These are phyloP conservation scores for Dactylellina parvicollis DNA, from an alignment of 2,329 filamentous ascomycete species.

Conservation along the genomic window DNA sequence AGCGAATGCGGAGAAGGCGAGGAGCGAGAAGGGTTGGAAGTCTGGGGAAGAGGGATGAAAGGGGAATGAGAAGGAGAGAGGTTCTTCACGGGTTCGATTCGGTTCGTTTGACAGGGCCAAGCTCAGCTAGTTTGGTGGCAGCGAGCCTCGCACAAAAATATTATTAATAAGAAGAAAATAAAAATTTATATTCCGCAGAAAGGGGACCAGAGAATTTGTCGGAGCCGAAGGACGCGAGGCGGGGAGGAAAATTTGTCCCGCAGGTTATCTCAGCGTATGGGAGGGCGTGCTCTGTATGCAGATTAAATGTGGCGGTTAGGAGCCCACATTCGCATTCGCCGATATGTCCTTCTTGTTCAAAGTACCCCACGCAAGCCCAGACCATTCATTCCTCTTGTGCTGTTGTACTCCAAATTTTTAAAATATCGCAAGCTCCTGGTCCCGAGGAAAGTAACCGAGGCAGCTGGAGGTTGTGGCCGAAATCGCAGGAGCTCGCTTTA, in stretches of 20 bases:
- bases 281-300: not conserved
- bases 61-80: conserved; percentile 7
- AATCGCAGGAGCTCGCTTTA: conserved; percentile 51
- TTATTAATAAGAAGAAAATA: conserved; percentile 12
- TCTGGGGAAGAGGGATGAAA: conserved; percentile 49
- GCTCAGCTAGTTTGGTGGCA: conserved; percentile 1
- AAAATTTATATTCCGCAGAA: not conserved
- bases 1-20: conserved; percentile 33
- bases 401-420: no score
- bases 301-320: not conserved
- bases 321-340: conserved; percentile 8
- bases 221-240: conserved; percentile 34
- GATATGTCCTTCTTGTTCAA: conserved; percentile 1
- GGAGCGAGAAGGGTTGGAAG: conserved; percentile 5
- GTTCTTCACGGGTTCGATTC: not conserved
- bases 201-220: conserved; percentile 33
- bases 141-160: conserved; percentile 9
- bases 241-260: conserved; percentile 21
- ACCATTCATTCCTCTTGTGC: no score
- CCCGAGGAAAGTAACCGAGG: conserved; percentile 37
- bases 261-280: not conserved
- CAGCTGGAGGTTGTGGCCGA: conserved; percentile 38
- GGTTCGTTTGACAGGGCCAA: conserved; percentile 20
- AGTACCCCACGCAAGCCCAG: conserved; percentile 4
- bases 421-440: not conserved